Evolutionary conservation across 2,329 filamentous ascomycete genomes (phyloP), one percentile per base, ranked within the genome.

Genomic region (Parascedosporium putredinis): DNA sequence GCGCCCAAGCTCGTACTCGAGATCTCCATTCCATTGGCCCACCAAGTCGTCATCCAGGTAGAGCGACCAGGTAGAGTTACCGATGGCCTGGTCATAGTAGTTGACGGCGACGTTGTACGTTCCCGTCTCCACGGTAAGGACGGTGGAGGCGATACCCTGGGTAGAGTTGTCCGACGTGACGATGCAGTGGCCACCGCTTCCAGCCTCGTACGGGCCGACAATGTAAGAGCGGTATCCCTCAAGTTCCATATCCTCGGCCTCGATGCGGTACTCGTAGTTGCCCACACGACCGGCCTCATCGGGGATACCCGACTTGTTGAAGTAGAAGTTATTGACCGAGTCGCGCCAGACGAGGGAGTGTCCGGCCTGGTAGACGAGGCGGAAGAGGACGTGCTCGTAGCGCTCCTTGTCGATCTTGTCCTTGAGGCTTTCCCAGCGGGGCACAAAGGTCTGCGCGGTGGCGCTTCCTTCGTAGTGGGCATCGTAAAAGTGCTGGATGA

Each of bases 331-430:
- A 57, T 67, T 77, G 64, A 87, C 78, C 1, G 78, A 72, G 57
- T 86, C 83, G 12, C 83, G 72, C 83, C 84, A 88, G 14, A 86
- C 78, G 16, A 87, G 70, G 0, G 81, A 72, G 62, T 87, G 84
- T 0, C 83, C 83, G 0, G 83, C 79, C 61, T 86, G 83, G 60
- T 79, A 87, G 2, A 65, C 65, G 9, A 84, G 72, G 2, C 78
- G 73, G 63, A 75, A 79, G 1, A 78, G 66, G 29, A 78, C 70
- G 44, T 84, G 70, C 4, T 78, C 66, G 59, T 70, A 84, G 22
- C 81, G 71, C 62, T 83, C 71, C 4, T 63, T 53, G 59, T 87
- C 83, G 44, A 86, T 69, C 42, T 72, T 72, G 2, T 70, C 75
- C 47, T 71, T 56, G 0, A 86, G 65, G 0, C 67, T 65, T 49